A percentile compares a stretch with the other conserved stretches of the same genome.
Conservation (phyloP, 2,329 filamentous ascomycete genomes). For the Alternaria sp. region DNA sequence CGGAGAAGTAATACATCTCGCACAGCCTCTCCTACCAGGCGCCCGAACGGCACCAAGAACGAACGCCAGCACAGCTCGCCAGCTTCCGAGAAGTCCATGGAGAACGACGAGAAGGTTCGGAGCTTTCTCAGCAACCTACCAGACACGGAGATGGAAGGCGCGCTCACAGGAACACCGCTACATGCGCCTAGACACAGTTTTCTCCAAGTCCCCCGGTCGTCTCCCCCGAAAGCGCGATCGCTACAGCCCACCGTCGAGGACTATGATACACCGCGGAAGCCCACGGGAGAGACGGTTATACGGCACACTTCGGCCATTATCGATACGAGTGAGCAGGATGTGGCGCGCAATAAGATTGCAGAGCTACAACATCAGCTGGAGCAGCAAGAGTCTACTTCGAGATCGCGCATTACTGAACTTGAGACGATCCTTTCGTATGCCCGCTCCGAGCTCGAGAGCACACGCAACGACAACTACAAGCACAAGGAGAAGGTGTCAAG, state of each 20-base stretch:
- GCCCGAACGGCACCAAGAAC: conserved; percentile 30
- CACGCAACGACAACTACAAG: conserved; percentile 38
- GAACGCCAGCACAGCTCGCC: conserved; percentile 28
- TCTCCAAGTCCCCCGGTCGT: conserved; percentile 35
- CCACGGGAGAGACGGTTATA: conserved; percentile 44
- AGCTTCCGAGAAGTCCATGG: conserved; percentile 42
- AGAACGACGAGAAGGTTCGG: conserved; percentile 47
- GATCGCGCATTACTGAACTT: conserved; percentile 42
- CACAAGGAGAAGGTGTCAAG: conserved; percentile 31
- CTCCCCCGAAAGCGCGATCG: conserved; percentile 37
- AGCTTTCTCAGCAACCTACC: conserved; percentile 48
- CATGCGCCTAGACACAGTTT: conserved; percentile 31
- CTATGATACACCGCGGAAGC: conserved; percentile 45
- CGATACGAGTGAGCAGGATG: conserved; percentile 15
- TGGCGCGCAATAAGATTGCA: conserved; percentile 24
- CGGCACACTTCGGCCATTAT: conserved; percentile 31
- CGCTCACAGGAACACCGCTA: conserved; percentile 33
- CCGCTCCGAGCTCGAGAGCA: conserved; percentile 38
- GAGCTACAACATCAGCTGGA: conserved; percentile 35
- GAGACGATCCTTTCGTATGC: conserved; percentile 45
- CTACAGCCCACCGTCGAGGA: conserved; percentile 47
- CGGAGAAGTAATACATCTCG: conserved; percentile 1
- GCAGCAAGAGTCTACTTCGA: conserved; percentile 35
- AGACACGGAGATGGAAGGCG: conserved; percentile 41
- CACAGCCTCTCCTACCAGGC: conserved; percentile 30